Conservation (phyloP, 2,329 filamentous ascomycete genomes). For the Camptophora hylomeconis region DNA sequence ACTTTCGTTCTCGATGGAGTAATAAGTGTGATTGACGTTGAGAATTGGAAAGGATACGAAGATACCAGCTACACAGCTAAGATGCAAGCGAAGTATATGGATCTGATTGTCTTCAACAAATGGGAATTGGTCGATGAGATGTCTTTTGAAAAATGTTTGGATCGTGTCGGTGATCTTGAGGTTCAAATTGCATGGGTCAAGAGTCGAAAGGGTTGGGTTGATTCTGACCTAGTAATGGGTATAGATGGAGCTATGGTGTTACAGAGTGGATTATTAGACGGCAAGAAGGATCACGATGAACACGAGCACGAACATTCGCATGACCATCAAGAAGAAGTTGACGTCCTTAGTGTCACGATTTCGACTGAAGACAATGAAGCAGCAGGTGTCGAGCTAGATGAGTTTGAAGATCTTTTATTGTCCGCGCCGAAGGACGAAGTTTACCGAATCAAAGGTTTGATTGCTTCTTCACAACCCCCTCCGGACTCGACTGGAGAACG, state of each 20-base stretch:
- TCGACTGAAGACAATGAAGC: conserved; percentile 29
- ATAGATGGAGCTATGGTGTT: conserved; percentile 62
- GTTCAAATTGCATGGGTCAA: conserved; percentile 73
- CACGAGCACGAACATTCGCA: conserved; percentile 27
- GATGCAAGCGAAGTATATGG: conserved; percentile 79
- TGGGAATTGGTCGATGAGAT: conserved; percentile 68
- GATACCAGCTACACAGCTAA: conserved; percentile 81
- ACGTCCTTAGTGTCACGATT: conserved; percentile 69
- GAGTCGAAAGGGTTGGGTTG: conserved; percentile 67
- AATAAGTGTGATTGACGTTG: conserved; percentile 79
- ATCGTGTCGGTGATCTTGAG: conserved; percentile 68
- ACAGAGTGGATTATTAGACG: conserved; percentile 25
- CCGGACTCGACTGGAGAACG: conserved; percentile 35
- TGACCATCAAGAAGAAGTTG: conserved; percentile 68
- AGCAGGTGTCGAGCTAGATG: conserved; percentile 35
- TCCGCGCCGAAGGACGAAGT: conserved; percentile 81
- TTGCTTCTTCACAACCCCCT: conserved; percentile 30
- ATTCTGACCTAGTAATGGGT: conserved; percentile 69
- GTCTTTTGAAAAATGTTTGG: conserved; percentile 62
- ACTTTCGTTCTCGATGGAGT: conserved; percentile 73
- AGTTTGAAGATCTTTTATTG: conserved; percentile 53
- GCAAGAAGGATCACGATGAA: conserved; percentile 23
- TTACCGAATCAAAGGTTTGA: conserved; percentile 77
- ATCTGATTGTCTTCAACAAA: conserved; percentile 85
- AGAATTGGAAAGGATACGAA: conserved; percentile 90